Conservation (phyloP, 768 basidiomycete species). For the Podaxis sp. region DNA sequence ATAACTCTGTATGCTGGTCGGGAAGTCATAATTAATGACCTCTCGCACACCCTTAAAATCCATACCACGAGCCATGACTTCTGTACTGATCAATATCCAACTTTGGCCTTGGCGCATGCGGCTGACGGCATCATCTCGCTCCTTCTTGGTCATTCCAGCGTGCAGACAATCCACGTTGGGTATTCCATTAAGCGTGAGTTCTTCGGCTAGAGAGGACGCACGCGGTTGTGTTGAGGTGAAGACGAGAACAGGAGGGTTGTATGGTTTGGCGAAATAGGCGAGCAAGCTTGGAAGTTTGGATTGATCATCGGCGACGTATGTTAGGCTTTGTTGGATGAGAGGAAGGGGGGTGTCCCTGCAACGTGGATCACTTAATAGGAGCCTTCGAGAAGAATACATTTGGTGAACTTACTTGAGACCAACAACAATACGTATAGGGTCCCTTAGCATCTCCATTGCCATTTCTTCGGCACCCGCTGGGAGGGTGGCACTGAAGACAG, state of each 20-base stretch:
- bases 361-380: conserved; percentile 5
- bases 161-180: conserved; percentile 88
- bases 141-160: conserved; percentile 84
- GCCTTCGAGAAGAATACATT: neutral
- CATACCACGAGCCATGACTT: conserved; percentile 98
- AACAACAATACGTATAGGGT: conserved; percentile 93
- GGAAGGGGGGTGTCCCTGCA: conserved; percentile 90
- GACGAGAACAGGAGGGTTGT: conserved; percentile 88
- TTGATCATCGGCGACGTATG: conserved; percentile 89
- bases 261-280: conserved; percentile 74
- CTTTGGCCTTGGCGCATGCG: conserved; percentile 88
- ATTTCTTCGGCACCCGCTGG: conserved; percentile 86
- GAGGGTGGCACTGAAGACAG: conserved; percentile 93
- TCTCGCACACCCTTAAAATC: conserved; percentile 94
- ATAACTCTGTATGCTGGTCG: conserved; percentile 92
- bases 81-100: conserved; percentile 96
- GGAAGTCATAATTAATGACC: conserved; percentile 97
- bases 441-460: conserved; percentile 79
- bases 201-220: conserved; percentile 74
- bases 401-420: conserved; percentile 78
- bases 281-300: conserved; percentile 94
- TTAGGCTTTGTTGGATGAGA: conserved; percentile 84
- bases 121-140: conserved; percentile 81
- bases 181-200: conserved; percentile 77
- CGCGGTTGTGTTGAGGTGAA: conserved; percentile 92